Percentiles rank a stretch among this genome's conserved stretches.
Evolutionary conservation across 345 rosid species (phyloP).

Genomic region (Syzygium aromaticum): DNA sequence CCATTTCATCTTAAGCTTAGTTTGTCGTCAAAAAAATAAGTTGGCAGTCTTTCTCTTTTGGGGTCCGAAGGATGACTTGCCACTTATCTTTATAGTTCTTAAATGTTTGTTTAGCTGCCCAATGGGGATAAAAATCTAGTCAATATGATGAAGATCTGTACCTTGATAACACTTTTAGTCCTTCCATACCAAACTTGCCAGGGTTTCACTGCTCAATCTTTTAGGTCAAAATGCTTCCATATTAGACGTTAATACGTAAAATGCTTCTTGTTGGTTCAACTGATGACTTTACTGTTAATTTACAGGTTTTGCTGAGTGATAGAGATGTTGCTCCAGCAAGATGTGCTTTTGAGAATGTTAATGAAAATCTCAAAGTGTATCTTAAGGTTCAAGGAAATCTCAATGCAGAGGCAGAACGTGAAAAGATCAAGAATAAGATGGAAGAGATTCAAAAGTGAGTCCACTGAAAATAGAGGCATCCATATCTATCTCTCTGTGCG

Average conservation of each 20-base stretch:
- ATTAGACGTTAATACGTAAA: background rate
- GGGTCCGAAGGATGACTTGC: background rate
- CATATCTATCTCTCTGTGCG: background rate
- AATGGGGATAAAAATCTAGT: background rate
- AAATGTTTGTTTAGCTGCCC: background rate
- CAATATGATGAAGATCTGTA: background rate
- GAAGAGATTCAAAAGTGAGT: slow-evolving; percentile 63
- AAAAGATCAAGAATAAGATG: slow-evolving; percentile 59
- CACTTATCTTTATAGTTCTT: background rate
- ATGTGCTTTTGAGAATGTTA: slow-evolving; percentile 74
- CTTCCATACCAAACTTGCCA: too few species aligned
- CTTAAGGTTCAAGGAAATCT: slow-evolving; percentile 64
- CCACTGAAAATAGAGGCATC: background rate
- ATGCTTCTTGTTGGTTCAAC: background rate
- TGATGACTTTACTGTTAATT: background rate
- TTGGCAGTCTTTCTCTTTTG: background rate
- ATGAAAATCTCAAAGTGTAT: slow-evolving; percentile 76
- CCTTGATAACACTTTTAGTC: background rate
- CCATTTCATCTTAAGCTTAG: background rate
- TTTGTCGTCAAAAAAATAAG: background rate
- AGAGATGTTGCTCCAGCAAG: slow-evolving; percentile 61
- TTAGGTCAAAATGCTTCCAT: background rate
- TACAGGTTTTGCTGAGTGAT: slow-evolving; percentile 59
- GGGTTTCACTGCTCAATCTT: background rate
- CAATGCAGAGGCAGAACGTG: slow-evolving; percentile 50